These are phyloP conservation scores for Platanthera zijinensis DNA, from an alignment of 106 monocot species.

Conservation along the genomic window DNA sequence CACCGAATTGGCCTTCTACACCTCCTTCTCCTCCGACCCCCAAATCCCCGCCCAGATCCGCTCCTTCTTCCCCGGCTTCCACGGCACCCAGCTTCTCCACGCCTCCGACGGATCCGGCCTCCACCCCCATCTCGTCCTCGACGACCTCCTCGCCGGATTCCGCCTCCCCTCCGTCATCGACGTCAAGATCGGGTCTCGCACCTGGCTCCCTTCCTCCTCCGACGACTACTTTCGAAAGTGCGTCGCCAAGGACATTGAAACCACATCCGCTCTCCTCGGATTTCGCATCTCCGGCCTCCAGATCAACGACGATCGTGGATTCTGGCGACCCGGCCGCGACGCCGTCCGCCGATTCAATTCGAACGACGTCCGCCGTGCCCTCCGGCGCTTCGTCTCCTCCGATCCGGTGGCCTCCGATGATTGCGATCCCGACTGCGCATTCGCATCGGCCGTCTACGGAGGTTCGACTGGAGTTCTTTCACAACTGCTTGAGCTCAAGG, in stretches of 20 bases:
- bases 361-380: conserved; percentile 17
- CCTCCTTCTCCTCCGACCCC: conserved; percentile 41
- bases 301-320: conserved; percentile 12
- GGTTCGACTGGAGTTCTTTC: conserved; percentile 28
- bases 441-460: conserved; percentile 11
- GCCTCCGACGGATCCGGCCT: conserved; percentile 33
- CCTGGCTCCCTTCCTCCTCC: conserved; percentile 44
- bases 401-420: conserved; percentile 7
- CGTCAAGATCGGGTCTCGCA: conserved; percentile 75
- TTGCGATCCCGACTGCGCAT: neutral
- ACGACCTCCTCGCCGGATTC: conserved; percentile 38
- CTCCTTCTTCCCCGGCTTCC: conserved; percentile 65
- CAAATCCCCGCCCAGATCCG: conserved; percentile 29
- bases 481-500: conserved; percentile 62
- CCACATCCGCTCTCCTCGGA: conserved; percentile 46
- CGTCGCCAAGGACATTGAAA: conserved; percentile 38
- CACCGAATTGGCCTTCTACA: conserved; percentile 64
- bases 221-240: conserved; percentile 53
- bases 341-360: conserved; percentile 11
- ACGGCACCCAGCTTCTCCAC: conserved; percentile 42
- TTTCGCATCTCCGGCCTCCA: conserved; percentile 69
- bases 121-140: conserved; percentile 55
- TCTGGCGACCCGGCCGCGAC: conserved; percentile 20
- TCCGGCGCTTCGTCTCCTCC: conserved; percentile 33
- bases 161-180: conserved; percentile 47